Percentiles rank a stretch among this genome's conserved stretches.
Evolutionary conservation across 2,329 filamentous ascomycete genomes (phyloP).

Genomic region (Aspergillus novofumigatus): DNA sequence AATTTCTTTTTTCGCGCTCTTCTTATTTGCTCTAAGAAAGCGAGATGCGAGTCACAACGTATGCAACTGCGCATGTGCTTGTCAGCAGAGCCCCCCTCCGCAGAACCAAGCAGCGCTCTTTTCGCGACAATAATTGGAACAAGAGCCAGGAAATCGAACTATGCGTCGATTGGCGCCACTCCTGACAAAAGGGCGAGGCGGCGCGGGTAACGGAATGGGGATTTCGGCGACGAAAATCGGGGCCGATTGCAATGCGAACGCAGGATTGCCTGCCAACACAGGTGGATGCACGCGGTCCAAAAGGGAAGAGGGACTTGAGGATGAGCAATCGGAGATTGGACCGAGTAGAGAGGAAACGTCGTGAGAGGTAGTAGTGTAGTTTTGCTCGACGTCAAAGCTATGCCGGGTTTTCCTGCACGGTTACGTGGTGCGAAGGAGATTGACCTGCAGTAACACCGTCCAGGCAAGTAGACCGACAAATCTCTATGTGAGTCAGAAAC

Average conservation of each 20-base stretch:
- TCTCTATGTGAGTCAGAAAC: conserved; percentile 16
- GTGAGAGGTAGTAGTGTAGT: conserved; percentile 24
- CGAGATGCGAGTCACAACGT: conserved; percentile 22
- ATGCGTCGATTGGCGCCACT: conserved; percentile 12
- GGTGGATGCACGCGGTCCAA: conserved; percentile 34
- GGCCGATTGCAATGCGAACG: conserved; percentile 20
- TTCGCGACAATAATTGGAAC: neutral
- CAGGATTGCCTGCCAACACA: conserved; percentile 33
- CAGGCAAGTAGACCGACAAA: conserved; percentile 3
- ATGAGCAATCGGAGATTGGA: conserved; percentile 28
- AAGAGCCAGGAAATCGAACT: neutral
- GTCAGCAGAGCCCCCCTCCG: conserved; percentile 21
- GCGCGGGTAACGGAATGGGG: conserved; percentile 11
- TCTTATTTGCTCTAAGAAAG: neutral
- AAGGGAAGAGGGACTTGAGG: conserved; percentile 22
- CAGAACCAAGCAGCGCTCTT: conserved; percentile 4
- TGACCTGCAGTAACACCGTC: conserved; percentile 23
- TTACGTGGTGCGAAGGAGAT: conserved; percentile 32
- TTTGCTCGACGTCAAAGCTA: conserved; percentile 24
- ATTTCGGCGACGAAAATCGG: conserved; percentile 26
- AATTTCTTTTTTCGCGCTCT: neutral
- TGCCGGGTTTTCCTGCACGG: conserved; percentile 28
- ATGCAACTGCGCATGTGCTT: conserved; percentile 26
- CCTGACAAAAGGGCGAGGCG: conserved; percentile 12
- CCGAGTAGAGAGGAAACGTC: conserved; percentile 17